Base-by-base conservation (phyloP, 257 asterid species). In the Penstemon newberryi region DNA sequence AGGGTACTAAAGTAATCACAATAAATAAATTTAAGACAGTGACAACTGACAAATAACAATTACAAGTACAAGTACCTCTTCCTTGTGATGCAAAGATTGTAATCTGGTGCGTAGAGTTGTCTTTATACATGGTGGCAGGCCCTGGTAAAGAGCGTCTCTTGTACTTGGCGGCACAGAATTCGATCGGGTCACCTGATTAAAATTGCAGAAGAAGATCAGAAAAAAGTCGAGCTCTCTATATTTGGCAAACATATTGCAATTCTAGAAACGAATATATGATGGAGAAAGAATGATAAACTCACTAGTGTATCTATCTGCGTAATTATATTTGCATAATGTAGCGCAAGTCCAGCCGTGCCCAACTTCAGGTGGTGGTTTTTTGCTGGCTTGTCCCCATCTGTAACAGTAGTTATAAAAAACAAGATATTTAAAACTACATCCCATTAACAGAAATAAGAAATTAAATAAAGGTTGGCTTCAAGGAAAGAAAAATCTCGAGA, bases 281-380 rank as follows among this genome's bases (percentile, higher is more conserved):
- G 15, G 11, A 51, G 36, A 3, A 60, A 54, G 33, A 41, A 64
- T 45, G 59, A 55, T n/a, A 40, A 72, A 83, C 96, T 88, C 85
- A 92, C 98, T 44, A 88, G 86, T 36, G 91, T 90, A 78, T 92
- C 98, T 38, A 92, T 92, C 73, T 92, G 96, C 70, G 85, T 73
- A 50, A 92, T 85, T 59, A 92, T 84, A 82, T 87, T 90, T 67
- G 97, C 98, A 63, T 92, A 88, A 66, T 92, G 98, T 73, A 92
- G 81, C 19, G 98, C 92, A 72, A 92, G 97, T 56, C 97, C 98
- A 66, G 98, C 90, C 71, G 90, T 78, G 40, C 98, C 97, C 87
- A 92, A 71, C 81, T 82, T 88, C 75, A 81, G 87, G 25, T 74
- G 78, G 67, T 72, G 69, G 75, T 70, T 78, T 69, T 84, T 79